phyloP scores from a whole-genome alignment of 306 rosid genomes.

The Rosa lucieae region DNA sequence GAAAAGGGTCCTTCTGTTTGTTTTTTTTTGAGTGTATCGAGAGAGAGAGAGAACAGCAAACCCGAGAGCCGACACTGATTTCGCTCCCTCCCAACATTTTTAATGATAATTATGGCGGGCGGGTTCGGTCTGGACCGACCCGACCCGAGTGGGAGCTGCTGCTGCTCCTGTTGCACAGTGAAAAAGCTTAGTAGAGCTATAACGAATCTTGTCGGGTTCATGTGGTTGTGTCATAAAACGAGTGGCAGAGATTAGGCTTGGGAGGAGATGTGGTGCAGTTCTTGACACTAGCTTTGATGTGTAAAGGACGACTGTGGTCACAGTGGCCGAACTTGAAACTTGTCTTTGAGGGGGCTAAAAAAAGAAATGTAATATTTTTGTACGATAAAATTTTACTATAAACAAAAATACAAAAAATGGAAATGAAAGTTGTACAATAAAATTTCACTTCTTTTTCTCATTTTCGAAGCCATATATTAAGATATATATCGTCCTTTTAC shows the following conservation, averaged over 20 bases:
- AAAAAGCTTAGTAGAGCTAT: background rate
- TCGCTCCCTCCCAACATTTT: constrained; percentile 11
- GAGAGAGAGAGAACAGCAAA: constrained; percentile 22
- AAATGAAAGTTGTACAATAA: too few species aligned
- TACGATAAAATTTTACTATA: too few species aligned
- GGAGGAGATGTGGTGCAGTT: background rate
- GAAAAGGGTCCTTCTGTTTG: constrained; percentile 5
- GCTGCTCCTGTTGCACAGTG: background rate
- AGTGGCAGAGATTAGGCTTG: background rate
- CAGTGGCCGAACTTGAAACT: too few species aligned
- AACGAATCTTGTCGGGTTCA: background rate
- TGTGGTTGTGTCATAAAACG: background rate
- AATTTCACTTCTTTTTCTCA: too few species aligned
- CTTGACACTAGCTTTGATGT: background rate
- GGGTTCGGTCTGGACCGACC: background rate
- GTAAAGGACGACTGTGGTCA: too few species aligned
- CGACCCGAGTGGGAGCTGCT: background rate
- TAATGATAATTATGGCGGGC: background rate
- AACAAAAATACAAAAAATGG: too few species aligned
- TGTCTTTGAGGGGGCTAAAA: too few species aligned
- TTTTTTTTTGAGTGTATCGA: background rate
- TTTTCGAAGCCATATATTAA: too few species aligned
- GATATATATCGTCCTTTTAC: too few species aligned
- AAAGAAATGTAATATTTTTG: too few species aligned
- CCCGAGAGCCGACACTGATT: constrained; percentile 61